These are phyloP conservation scores for Trapa incisa DNA, from an alignment of 345 rosid species.

Conservation along the genomic window DNA sequence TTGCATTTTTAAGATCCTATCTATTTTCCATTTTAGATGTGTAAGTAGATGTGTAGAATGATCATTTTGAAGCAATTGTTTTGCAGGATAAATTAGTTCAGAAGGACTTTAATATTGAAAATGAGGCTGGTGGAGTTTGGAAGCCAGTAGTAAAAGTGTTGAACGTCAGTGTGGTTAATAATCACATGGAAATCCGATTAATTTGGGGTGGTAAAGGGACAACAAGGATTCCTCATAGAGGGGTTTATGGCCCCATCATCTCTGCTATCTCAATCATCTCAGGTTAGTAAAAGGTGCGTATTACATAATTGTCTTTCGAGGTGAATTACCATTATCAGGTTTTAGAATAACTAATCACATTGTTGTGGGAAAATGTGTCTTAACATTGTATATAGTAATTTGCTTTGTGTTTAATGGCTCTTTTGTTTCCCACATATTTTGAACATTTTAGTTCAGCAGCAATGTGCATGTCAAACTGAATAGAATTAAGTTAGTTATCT, in stretches of 20 bases:
- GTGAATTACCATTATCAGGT: not conserved
- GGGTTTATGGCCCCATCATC: slow-evolving; percentile 33
- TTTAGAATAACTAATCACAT: not conserved
- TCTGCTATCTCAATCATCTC: slow-evolving; percentile 32
- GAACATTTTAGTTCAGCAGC: no score
- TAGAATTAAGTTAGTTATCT: no score
- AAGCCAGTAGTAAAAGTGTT: slow-evolving; percentile 8
- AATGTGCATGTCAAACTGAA: no score
- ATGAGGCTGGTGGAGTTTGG: slow-evolving; percentile 22
- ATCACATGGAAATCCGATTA: slow-evolving; percentile 24
- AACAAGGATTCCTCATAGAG: slow-evolving; percentile 16
- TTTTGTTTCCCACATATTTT: no score
- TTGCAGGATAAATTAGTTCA: slow-evolving; percentile 20
- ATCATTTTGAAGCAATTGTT: not conserved
- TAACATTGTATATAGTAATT: no score
- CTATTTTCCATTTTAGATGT: not conserved
- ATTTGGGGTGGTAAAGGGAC: slow-evolving; percentile 40
- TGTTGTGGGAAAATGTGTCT: not conserved
- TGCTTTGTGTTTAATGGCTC: no score
- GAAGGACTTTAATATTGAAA: slow-evolving; percentile 23
- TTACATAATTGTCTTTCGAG: not conserved
- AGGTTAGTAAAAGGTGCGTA: slow-evolving; percentile 12
- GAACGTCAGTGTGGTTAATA: slow-evolving; percentile 14
- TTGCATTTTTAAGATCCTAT: no score
- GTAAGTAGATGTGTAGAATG: not conserved